phyloP scores from a whole-genome alignment of 768 basidiomycete species.

The Hericium erinaceus region DNA sequence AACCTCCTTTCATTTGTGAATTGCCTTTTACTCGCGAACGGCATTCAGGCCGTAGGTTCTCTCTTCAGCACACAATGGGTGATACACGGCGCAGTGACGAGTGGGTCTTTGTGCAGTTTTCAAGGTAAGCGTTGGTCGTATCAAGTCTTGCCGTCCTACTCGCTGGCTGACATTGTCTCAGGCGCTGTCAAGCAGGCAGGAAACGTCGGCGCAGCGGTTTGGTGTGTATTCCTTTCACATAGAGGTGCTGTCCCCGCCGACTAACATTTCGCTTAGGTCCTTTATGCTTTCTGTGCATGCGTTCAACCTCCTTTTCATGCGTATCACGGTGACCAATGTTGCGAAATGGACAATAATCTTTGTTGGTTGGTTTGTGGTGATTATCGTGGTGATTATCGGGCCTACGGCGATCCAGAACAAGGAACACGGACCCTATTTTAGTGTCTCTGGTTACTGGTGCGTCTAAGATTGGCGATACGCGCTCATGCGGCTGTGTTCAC shows the following conservation, averaged over 20 bases:
- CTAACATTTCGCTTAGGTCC: slow-evolving; percentile 22
- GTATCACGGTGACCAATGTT: slow-evolving; percentile 15
- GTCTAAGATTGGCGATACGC: not conserved
- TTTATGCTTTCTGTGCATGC: slow-evolving; percentile 24
- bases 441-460: slow-evolving; percentile 34
- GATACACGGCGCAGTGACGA: slow-evolving; percentile 15
- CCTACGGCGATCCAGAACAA: slow-evolving; percentile 26
- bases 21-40: slow-evolving; percentile 24
- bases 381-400: slow-evolving; percentile 27
- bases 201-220: slow-evolving; percentile 34
- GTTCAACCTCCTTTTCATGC: slow-evolving; percentile 33
- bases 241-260: slow-evolving; percentile 12
- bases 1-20: slow-evolving; percentile 22
- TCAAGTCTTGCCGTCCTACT: not conserved
- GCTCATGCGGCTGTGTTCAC: not conserved
- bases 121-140: slow-evolving; percentile 16
- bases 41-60: slow-evolving; percentile 25
- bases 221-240: slow-evolving; percentile 19
- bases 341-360: slow-evolving; percentile 21
- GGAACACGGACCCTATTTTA: slow-evolving; percentile 32
- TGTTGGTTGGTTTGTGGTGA: slow-evolving; percentile 28
- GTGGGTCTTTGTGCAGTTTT: slow-evolving; percentile 18
- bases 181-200: slow-evolving; percentile 33
- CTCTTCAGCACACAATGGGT: slow-evolving; percentile 24
- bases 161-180: slow-evolving; percentile 1